Conservation (phyloP, 805 yeast species). For the Starmerella stellata region DNA sequence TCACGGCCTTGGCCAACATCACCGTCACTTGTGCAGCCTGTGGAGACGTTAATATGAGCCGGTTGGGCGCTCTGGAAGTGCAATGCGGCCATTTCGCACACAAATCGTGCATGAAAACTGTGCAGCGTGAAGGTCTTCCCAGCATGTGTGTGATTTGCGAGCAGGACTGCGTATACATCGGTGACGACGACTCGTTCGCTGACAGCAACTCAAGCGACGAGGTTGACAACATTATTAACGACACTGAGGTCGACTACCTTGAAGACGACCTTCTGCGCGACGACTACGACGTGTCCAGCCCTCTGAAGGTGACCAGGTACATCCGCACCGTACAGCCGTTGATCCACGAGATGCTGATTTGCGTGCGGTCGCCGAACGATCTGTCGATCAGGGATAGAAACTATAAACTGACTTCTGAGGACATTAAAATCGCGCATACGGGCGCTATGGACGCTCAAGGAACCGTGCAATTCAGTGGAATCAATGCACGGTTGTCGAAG, state of each 20-base stretch:
- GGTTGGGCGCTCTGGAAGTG: conserved; percentile 2
- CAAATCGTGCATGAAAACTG: conserved; percentile 1
- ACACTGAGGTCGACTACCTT: background rate
- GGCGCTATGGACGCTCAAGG: conserved; percentile 1
- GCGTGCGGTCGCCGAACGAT: background rate
- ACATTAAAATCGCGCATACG: background rate
- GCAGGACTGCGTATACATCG: conserved; percentile 1
- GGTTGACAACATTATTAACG: background rate
- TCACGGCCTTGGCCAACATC: background rate
- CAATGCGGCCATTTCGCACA: conserved; percentile 10
- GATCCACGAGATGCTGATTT: conserved; percentile 2
- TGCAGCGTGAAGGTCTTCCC: background rate
- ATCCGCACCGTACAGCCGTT: background rate
- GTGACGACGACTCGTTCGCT: background rate
- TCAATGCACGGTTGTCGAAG: background rate
- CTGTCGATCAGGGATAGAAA: background rate
- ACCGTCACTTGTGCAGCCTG: conserved; percentile 3
- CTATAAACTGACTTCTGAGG: background rate
- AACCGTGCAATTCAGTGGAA: background rate
- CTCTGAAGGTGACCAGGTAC: background rate
- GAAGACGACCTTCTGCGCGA: conserved; percentile 3
- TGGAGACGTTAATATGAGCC: conserved; percentile 1
- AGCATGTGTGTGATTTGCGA: conserved; percentile 6
- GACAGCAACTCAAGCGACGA: background rate
- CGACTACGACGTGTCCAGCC: background rate